Base-by-base conservation (phyloP, 768 basidiomycete genomes). In the Daedaleopsis nitida region DNA sequence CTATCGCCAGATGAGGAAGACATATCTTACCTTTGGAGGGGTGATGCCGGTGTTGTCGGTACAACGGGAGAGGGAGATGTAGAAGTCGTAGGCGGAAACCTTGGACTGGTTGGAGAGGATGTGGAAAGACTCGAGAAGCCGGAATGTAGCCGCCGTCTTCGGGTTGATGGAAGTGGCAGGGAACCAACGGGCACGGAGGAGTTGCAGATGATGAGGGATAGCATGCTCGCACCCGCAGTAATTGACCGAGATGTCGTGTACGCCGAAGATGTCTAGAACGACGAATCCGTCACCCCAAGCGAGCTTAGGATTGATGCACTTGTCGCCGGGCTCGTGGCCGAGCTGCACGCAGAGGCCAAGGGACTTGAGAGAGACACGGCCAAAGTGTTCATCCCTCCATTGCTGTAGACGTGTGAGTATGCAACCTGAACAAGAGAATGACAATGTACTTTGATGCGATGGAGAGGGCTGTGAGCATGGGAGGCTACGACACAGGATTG, bases 11-110 rank as follows among this genome's bases (percentile, higher is more conserved):
- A 21, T 45, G n/a, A 3, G 1, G 8, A 9, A 45, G 12, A 12
- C n/a, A n/a, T 9, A 5, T 6, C 17, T 6, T 45, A 45, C 44
- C 44, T 45, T 45, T 17, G 44, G 44, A 12, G 44, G 27, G 0
- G 37, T 7, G 0, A 66, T 58, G 0, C 74, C 73, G 6, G 68
- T 72, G 52, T 77, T 78, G 47, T 78, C 72, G 0, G 73, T 74
- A n/a, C 57, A 38, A 8, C 68, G 60, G 1, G 45, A 63, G 1
- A 79, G 51, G 0, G 68, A 39, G 1, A 60, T 60, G 54, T 76
- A 78, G 58, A 71, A 78, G 37, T 77, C 72, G 37, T 66, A 77
- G 0, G 57, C 66, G 0, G 72, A 75, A 0, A 70, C 32, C 53
- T 78, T 78, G 0, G 70, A 73, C 39, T 74, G 67, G 14, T 76